These are phyloP conservation scores for Coffea humblotiana DNA, from an alignment of 305 asterid species.

Conservation along the genomic window DNA sequence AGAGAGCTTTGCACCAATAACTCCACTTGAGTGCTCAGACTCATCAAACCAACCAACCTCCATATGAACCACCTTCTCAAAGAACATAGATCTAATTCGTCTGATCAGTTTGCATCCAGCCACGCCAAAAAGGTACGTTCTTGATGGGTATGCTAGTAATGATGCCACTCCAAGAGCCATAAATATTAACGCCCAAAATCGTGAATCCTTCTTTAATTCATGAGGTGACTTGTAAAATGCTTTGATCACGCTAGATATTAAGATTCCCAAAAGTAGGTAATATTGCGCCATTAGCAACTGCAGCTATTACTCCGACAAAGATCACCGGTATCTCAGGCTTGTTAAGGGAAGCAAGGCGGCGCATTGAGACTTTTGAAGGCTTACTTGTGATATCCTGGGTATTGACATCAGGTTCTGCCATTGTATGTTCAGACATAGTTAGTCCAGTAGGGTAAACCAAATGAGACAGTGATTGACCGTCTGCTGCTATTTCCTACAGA, in stretches of 20 bases:
- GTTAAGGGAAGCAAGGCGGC: conserved; percentile 56
- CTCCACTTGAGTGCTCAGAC: conserved; percentile 70
- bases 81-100: conserved; percentile 64
- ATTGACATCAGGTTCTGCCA: conserved; percentile 17
- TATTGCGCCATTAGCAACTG: conserved; percentile 53
- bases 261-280: conserved; percentile 66
- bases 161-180: conserved; percentile 55
- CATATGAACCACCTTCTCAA: conserved; percentile 66
- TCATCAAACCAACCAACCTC: conserved; percentile 71
- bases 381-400: conserved; percentile 23
- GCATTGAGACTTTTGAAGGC: conserved; percentile 32
- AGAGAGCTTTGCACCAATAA: conserved; percentile 79
- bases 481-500: conserved; percentile 69
- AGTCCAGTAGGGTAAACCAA: conserved; percentile 62
- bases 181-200: conserved; percentile 67
- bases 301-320: conserved; percentile 56
- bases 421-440: conserved; percentile 29
- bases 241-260: conserved; percentile 49
- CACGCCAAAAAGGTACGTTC: conserved; percentile 62
- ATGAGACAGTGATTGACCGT: conserved; percentile 50
- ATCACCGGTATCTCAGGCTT: conserved; percentile 56
- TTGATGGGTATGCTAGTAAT: conserved; percentile 47
- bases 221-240: conserved; percentile 55
- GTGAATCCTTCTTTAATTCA: conserved; percentile 50
- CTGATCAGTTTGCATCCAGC: conserved; percentile 61